Evolutionary conservation across 805 yeast genomes (phyloP), one percentile per base, ranked within the genome.

Genomic region (Candida nitratophila): DNA sequence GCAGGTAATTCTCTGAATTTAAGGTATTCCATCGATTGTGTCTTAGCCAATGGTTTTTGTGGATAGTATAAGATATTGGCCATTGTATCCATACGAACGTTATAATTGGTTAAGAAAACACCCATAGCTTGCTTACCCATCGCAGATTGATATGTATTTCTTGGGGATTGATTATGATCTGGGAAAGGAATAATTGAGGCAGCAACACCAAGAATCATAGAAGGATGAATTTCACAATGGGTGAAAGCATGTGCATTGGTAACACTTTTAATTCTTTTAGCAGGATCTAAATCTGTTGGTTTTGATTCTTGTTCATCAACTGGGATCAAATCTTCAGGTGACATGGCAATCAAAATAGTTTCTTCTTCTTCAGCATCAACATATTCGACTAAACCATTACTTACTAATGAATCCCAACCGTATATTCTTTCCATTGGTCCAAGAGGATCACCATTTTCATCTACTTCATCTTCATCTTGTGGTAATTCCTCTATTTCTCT

Each of bases 71-170:
- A 74, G 56, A 93, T 91, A 61, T 93, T 93, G 10, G 99, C 97
- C 99, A 93, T 93, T 1, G 99, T 93, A 67, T 93, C 99, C 99
- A 93, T 93, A 70, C 99, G 86, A 43, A 91, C 96, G 47, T 83
- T 78, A 65, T 91, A 93, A 61, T 93, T 93, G 4, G 99, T 93
- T 57, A 91, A 75, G 66, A 86, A 91, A 10, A 93, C 98, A 63
- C 99, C 99, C 99, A 93, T 93, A 46, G 99, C 99, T 71, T 93
- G 99, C 68, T 93, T 93, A 80, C 99, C 99, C 99, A 93, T 93
- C 51, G 99, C 99, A 63, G 96, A 90, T 72, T 93, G 99, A 68
- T 93, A 93, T 3, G 99, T 93, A 63, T 93, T 93, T 81, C 99
- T 91, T 48, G 99, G 99, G 48, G 97, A 90, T 73, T 93, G 99